Conservation (phyloP, 2,329 filamentous ascomycete genomes). For the Lasiodiplodia gonubiensis region DNA sequence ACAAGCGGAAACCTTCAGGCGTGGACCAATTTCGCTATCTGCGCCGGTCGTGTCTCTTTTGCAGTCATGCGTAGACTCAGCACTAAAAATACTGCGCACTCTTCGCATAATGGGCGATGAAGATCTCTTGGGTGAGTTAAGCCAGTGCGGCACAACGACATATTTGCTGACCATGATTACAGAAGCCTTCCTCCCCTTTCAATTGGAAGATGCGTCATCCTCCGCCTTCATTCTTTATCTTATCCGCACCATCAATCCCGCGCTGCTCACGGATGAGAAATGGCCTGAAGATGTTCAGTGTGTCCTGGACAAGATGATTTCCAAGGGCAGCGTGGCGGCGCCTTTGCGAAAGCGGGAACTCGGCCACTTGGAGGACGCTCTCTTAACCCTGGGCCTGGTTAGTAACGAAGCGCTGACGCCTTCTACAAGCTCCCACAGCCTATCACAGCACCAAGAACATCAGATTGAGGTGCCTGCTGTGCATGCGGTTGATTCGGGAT, state of each 20-base stretch:
- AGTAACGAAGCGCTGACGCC: not conserved
- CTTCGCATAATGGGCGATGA: not conserved
- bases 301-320: not conserved
- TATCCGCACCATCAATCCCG: not conserved
- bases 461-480: not conserved
- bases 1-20: not conserved
- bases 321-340: not conserved
- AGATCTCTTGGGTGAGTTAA: not conserved
- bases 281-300: not conserved
- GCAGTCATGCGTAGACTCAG: not conserved
- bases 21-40: not conserved
- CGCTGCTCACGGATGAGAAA: not conserved
- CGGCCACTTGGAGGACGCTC: not conserved
- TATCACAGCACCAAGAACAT: not conserved
- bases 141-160: not conserved
- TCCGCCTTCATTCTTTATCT: not conserved
- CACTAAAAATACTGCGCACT: not conserved
- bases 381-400: not conserved
- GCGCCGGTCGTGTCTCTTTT: not conserved
- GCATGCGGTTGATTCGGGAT: not conserved
- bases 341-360: not conserved
- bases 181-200: not conserved
- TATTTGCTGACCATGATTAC: not conserved
- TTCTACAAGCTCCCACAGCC: not conserved
- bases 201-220: not conserved